These are phyloP conservation scores for Cladorrhinum sp. DNA, from an alignment of 2,329 filamentous ascomycete species.

Conservation along the genomic window DNA sequence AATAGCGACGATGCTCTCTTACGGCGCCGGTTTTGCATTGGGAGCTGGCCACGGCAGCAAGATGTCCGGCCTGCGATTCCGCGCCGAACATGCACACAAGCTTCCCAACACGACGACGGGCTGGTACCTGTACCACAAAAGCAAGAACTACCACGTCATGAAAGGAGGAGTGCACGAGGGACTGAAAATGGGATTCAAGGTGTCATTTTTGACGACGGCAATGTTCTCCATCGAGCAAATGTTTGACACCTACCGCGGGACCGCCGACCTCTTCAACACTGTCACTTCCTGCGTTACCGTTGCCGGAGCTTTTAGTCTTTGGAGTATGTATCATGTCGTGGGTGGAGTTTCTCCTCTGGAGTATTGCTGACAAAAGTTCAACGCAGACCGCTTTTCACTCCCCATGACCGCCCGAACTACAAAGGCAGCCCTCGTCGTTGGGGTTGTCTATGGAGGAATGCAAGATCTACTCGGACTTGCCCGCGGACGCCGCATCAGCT, in stretches of 20 bases:
- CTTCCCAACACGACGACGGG: conserved; percentile 77
- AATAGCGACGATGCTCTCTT: conserved; percentile 60
- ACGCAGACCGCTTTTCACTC: conserved; percentile 72
- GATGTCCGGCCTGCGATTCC: conserved; percentile 76
- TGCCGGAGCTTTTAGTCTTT: conserved; percentile 80
- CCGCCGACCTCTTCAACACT: conserved; percentile 75
- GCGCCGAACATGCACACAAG: conserved; percentile 94
- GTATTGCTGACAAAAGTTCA: conserved; percentile 4
- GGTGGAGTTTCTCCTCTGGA: not conserved
- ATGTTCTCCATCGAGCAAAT: conserved; percentile 84
- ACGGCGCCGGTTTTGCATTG: conserved; percentile 65
- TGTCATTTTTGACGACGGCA: conserved; percentile 69
- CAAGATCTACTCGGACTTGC: conserved; percentile 72
- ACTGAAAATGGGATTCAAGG: conserved; percentile 65
- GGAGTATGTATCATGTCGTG: conserved; percentile 53
- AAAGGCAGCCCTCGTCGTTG: conserved; percentile 73
- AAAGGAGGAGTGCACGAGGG: conserved; percentile 77
- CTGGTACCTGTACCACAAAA: conserved; percentile 99
- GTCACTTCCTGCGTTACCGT: conserved; percentile 79
- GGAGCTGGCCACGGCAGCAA: conserved; percentile 71
- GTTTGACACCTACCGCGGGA: conserved; percentile 68
- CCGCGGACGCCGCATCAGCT: conserved; percentile 70
- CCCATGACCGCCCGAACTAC: conserved; percentile 75
- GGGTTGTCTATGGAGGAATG: conserved; percentile 72
- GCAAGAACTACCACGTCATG: conserved; percentile 87